Conservation (phyloP, 2,329 filamentous ascomycete genomes). For the Leptosphaerulina australis region DNA sequence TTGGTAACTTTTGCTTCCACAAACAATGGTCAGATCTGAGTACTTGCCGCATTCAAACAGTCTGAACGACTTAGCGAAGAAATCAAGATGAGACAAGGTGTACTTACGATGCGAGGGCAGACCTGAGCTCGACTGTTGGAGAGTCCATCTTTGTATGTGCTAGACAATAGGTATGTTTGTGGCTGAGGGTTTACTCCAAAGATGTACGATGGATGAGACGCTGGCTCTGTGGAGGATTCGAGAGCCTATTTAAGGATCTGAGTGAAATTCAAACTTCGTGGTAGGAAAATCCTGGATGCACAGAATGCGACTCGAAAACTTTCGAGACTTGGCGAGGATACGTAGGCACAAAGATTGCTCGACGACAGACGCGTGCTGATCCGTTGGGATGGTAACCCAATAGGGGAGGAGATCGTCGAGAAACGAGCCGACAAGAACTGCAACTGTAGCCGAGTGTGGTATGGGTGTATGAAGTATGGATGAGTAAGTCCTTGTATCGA, state of each 20-base stretch:
- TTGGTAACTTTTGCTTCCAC: slow-evolving; percentile 53
- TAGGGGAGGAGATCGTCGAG: slow-evolving; percentile 8
- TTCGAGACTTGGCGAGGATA: slow-evolving; percentile 21
- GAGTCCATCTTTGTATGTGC: slow-evolving; percentile 43
- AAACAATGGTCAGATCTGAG: slow-evolving; percentile 57
- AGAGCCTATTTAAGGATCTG: slow-evolving; percentile 18
- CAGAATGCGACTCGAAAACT: slow-evolving; percentile 13
- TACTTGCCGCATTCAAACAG: slow-evolving; percentile 50
- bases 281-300: slow-evolving; percentile 15
- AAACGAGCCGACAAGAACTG: slow-evolving; percentile 2
- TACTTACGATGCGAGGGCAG: slow-evolving; percentile 56
- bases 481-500: neutral
- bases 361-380: slow-evolving; percentile 10
- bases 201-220: too few relatives aligned
- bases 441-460: slow-evolving; percentile 6
- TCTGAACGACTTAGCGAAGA: slow-evolving; percentile 43
- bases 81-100: neutral
- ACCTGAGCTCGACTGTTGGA: slow-evolving; percentile 53
- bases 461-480: neutral
- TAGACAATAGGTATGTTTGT: slow-evolving; percentile 20
- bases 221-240: neutral
- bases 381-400: slow-evolving; percentile 12
- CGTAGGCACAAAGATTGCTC: slow-evolving; percentile 23
- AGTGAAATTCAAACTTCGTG: slow-evolving; percentile 21
- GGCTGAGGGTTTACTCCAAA: neutral